Evolutionary conservation across 2,329 filamentous ascomycete species (phyloP).

Genomic region (Fusarium austroafricanum): DNA sequence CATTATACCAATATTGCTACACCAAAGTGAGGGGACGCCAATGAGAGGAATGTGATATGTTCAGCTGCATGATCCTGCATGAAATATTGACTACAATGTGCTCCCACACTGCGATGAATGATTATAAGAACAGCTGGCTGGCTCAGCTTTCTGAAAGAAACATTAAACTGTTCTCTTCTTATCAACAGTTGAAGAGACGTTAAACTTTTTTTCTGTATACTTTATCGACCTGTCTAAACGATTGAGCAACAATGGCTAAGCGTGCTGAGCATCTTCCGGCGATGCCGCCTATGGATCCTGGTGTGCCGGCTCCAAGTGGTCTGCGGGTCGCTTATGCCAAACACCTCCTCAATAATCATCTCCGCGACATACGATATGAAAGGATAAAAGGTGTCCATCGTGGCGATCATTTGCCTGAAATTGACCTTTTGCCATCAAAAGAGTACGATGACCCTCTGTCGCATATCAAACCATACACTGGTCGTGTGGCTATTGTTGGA

Average conservation of each 20-base stretch:
- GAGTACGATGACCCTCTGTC: neutral
- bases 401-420: neutral
- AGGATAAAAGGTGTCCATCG: neutral
- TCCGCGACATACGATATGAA: neutral
- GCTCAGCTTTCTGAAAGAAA: neutral
- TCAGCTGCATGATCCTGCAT: constrained; percentile 2
- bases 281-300: neutral
- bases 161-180: rapidly evolving
- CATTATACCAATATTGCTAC: constrained; percentile 5
- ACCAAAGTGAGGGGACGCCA: neutral
- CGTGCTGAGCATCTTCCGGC: constrained; percentile 10
- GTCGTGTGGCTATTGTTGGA: constrained; percentile 23
- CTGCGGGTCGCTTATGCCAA: constrained; percentile 10
- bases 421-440: neutral
- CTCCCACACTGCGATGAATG: too few relatives aligned
- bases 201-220: rapidly evolving
- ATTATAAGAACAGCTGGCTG: neutral
- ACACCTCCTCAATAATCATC: neutral
- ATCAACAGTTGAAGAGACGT: rapidly evolving
- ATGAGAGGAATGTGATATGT: constrained; percentile 1
- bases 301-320: neutral
- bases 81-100: too few relatives aligned
- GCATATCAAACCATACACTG: neutral
- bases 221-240: rapidly evolving
- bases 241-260: neutral